Conservation (phyloP, 148 eudicot species). For the Fallopia convolvulus region DNA sequence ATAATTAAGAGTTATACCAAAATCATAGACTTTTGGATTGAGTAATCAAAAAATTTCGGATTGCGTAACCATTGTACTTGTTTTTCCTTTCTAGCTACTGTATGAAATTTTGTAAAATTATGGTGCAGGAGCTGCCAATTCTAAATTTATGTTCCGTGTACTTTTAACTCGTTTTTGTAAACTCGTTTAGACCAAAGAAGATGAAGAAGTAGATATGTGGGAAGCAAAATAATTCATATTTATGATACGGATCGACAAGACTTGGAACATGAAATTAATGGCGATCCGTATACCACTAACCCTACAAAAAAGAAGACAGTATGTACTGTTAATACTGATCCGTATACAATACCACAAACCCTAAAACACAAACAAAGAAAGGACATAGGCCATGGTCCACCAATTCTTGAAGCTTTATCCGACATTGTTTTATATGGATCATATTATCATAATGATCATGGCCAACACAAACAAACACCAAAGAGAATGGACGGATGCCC, state of each 20-base stretch:
- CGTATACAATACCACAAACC: not conserved
- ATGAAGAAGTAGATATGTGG: not conserved
- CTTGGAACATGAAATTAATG: not conserved
- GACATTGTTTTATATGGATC: not conserved
- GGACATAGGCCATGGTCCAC: not conserved
- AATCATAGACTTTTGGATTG: not conserved
- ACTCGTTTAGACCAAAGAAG: not conserved
- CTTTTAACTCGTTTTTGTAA: too few relatives aligned
- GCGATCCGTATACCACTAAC: not conserved
- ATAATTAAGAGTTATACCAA: not conserved
- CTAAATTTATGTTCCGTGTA: too few relatives aligned
- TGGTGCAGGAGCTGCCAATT: not conserved
- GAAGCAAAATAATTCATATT: not conserved
- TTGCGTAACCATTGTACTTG: not conserved
- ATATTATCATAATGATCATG: not conserved
- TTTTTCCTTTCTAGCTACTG: not conserved
- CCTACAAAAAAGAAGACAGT: not conserved
- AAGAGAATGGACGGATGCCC: not conserved
- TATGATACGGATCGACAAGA: not conserved
- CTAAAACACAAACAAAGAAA: not conserved
- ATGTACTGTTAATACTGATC: too few relatives aligned
- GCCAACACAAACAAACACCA: not conserved
- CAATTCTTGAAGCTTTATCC: constrained; percentile 1
- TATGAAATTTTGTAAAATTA: not conserved
- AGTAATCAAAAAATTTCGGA: too few relatives aligned